Evolutionary conservation across 2,329 filamentous ascomycete genomes (phyloP), one percentile per base, ranked within the genome.

Genomic region (Microdochium trichocladiopsis): DNA sequence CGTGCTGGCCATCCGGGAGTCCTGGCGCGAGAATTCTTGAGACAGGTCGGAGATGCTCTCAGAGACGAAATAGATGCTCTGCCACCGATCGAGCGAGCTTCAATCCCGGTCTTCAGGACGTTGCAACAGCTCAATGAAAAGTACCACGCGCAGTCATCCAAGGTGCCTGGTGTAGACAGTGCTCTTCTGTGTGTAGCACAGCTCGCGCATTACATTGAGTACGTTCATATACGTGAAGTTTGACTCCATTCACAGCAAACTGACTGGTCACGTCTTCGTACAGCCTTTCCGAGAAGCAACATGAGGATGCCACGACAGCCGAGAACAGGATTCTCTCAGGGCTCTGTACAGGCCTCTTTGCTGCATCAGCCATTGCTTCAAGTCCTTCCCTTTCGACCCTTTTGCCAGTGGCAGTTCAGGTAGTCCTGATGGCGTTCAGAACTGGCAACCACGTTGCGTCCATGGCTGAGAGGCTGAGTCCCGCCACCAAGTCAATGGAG

Each of bases 201-300:
- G 65, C 66, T 88, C 51, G 80, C 79, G 48, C 83, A 88, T 63
- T 88, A 85, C 66, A 84, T 88, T 56, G 82, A 86, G 78, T 86
- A 71, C 61, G 80, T 73, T 50, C 11, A 25, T 10, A 45, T 24
- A 9, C 18, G 8, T 22, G 33, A 31, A 21, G 33, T 23, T 24
- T 16, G 36, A 33, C 18, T 45, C 22, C 23, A 41, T 22, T 50
- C 22, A 41, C 45, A 36, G 36, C 3, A 31, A 22, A n/a, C 43
- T 33, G 49, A 41, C 14, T 50, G 57, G 68, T 71, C 59, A 72
- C 62, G 48, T 25, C 16, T 9, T 48, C 63, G 55, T 41, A 50
- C 53, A 80, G 77, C 57, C 73, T 76, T 51, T 69, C 69, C 28
- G 77, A 79, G 58, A 78, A 76, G 75, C 69, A 81, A 72, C 72